phyloP scores from a whole-genome alignment of 306 rosid genomes.

The Cucurbita argyrosperma region DNA sequence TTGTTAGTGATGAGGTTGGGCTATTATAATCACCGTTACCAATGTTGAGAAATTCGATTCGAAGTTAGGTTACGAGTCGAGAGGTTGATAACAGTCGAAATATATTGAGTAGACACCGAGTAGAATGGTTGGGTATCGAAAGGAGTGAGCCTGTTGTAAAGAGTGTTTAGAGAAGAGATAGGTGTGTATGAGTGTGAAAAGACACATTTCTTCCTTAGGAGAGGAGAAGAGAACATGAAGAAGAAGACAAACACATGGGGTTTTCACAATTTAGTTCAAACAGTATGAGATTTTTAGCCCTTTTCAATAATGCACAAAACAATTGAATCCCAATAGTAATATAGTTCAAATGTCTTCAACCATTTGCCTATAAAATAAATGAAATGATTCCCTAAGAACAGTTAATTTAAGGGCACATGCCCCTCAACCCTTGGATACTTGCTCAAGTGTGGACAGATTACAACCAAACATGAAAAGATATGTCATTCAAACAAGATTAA shows the following conservation, averaged over 20 bases:
- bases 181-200: not conserved
- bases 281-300: not conserved
- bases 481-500: not conserved
- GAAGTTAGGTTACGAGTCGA: too few relatives aligned
- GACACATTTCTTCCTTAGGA: not conserved
- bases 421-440: constrained; percentile 1
- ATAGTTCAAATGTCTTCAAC: not conserved
- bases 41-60: too few relatives aligned
- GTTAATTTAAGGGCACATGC: not conserved
- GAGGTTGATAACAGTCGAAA: too few relatives aligned
- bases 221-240: not conserved
- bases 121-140: too few relatives aligned
- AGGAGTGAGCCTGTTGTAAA: not conserved
- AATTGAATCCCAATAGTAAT: not conserved
- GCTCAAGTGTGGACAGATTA: not conserved
- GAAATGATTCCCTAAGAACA: not conserved
- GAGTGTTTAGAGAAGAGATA: not conserved
- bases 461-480: not conserved
- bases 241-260: not conserved
- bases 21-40: too few relatives aligned
- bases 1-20: too few relatives aligned
- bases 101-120: too few relatives aligned
- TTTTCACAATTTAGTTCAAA: not conserved
- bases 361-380: not conserved
- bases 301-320: not conserved